Percentiles rank a stretch among this genome's conserved stretches.
Conservation (phyloP, 2,329 filamentous ascomycete species). For the Thermoascus crustaceus region DNA sequence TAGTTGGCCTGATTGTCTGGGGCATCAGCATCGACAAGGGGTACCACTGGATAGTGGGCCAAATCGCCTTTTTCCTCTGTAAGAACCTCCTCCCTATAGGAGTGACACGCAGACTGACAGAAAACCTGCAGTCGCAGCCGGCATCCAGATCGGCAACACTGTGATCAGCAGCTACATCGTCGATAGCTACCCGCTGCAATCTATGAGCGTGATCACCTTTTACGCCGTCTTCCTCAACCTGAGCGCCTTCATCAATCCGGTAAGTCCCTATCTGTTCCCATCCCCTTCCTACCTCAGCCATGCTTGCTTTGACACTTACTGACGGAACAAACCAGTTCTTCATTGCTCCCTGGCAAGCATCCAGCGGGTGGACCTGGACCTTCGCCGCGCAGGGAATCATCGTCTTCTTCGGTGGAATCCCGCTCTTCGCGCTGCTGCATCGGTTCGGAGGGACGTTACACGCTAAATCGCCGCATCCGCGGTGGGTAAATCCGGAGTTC, state of each 20-base stretch:
- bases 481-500: conserved; percentile 42
- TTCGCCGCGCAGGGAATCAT: conserved; percentile 44
- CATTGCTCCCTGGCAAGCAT: conserved; percentile 41
- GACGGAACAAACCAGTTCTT: conserved; percentile 35
- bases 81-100: too few species aligned
- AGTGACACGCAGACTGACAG: too few species aligned
- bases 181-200: conserved; percentile 48
- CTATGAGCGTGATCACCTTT: conserved; percentile 48
- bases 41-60: conserved; percentile 52
- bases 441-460: conserved; percentile 33
- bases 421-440: conserved; percentile 33
- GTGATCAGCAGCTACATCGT: conserved; percentile 46
- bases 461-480: conserved; percentile 28
- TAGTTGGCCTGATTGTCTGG: conserved; percentile 47
- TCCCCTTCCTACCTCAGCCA: neutral
- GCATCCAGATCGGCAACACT: conserved; percentile 51
- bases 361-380: conserved; percentile 44
- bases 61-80: conserved; percentile 49
- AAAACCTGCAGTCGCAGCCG: conserved; percentile 40
- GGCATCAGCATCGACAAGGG: conserved; percentile 45
- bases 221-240: conserved; percentile 48
- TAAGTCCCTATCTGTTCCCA: conserved; percentile 14
- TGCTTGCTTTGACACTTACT: neutral
- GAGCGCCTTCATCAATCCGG: conserved; percentile 40
- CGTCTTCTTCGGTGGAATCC: conserved; percentile 32